Percentiles rank a stretch among this genome's conserved stretches.
Conservation (phyloP, 1,284 basidiomycete species). For the Salmacisia buchloeana region DNA sequence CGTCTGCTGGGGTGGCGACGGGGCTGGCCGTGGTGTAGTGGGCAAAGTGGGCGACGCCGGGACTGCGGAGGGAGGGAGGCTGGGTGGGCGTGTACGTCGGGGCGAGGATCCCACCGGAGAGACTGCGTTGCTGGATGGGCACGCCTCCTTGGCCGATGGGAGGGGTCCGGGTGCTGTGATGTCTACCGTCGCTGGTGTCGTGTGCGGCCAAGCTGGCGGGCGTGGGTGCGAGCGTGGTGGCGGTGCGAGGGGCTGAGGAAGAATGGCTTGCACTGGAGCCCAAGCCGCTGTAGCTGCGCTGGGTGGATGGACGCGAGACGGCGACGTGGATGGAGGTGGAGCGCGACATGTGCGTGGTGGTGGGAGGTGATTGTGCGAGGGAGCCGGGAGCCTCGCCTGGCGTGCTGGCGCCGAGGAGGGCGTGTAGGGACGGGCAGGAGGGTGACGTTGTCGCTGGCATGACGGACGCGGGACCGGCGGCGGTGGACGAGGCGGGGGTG, state of each 20-base stretch:
- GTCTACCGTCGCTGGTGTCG: neutral
- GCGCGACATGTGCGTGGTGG: neutral
- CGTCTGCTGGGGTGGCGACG: constrained; percentile 6
- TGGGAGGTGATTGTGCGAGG: neutral
- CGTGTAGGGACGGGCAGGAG: no score
- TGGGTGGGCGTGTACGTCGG: no score
- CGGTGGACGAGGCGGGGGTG: no score
- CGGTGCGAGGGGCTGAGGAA: neutral
- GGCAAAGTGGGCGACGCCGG: neutral
- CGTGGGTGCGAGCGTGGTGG: neutral
- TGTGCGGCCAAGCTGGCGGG: no score
- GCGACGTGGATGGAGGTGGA: constrained; percentile 1
- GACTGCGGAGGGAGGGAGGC: neutral
- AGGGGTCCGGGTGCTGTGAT: neutral
- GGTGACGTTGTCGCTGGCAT: no score
- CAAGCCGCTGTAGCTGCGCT: neutral
- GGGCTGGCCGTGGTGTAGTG: constrained; percentile 7
- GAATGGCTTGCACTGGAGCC: neutral
- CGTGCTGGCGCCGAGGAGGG: no score
- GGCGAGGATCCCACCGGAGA: neutral
- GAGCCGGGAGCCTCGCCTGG: no score
- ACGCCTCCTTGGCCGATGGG: no score
- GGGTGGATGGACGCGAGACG: neutral
- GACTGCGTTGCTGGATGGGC: neutral
- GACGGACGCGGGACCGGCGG: no score